phyloP scores from a whole-genome alignment of 2,329 filamentous ascomycete species.

The Sporothrix euskadiensis region DNA sequence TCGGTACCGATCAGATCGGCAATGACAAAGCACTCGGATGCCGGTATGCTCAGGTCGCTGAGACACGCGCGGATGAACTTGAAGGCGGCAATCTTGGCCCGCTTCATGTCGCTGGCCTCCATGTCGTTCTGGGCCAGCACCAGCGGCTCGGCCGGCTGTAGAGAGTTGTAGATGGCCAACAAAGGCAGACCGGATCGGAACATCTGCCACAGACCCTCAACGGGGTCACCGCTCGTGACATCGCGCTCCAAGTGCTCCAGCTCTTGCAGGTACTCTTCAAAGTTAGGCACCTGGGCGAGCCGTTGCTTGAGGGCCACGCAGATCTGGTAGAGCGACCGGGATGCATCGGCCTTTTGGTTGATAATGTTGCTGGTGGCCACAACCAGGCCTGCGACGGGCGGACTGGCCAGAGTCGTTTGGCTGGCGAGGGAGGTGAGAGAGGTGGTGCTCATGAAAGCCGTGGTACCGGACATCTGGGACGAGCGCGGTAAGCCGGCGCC shows the following conservation, averaged over 20 bases:
- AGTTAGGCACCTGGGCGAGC: constrained; percentile 78
- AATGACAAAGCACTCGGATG: constrained; percentile 86
- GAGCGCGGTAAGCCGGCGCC: constrained; percentile 48
- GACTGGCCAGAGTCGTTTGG: constrained; percentile 45
- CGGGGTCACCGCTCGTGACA: constrained; percentile 70
- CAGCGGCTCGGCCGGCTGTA: constrained; percentile 69
- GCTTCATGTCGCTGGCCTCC: constrained; percentile 63
- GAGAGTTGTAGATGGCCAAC: constrained; percentile 83
- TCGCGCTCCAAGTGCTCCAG: constrained; percentile 67
- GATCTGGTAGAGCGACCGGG: constrained; percentile 90
- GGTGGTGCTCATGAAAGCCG: constrained; percentile 54
- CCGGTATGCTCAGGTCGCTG: constrained; percentile 74
- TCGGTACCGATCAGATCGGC: constrained; percentile 90
- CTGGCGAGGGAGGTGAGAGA: constrained; percentile 54
- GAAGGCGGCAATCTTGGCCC: constrained; percentile 84
- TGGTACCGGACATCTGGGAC: constrained; percentile 65
- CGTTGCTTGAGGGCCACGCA: constrained; percentile 83
- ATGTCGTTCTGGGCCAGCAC: constrained; percentile 61
- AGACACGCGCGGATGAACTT: constrained; percentile 90
- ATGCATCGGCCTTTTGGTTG: constrained; percentile 92
- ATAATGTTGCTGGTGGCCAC: constrained; percentile 90
- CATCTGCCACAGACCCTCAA: constrained; percentile 87
- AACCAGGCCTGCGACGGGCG: constrained; percentile 59
- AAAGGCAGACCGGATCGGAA: constrained; percentile 82
- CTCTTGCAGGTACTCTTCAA: constrained; percentile 71